These are phyloP conservation scores for Calonectria crousiana DNA, from an alignment of 2,329 filamentous ascomycete species.

Conservation along the genomic window DNA sequence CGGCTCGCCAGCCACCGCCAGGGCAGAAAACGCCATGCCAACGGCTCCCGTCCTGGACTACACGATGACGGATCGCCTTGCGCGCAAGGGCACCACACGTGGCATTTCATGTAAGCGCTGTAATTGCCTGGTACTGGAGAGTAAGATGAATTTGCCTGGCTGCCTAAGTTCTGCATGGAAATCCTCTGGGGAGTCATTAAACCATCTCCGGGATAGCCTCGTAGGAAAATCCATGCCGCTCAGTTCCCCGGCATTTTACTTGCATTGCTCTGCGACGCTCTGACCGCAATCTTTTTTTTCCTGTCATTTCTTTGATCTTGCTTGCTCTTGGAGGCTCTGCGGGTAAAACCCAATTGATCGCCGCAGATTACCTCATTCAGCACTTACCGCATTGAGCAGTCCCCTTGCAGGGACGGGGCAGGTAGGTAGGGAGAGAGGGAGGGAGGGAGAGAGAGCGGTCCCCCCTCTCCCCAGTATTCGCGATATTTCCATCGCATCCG, in stretches of 20 bases:
- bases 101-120: not conserved
- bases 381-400: not conserved
- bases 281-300: not conserved
- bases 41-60: not conserved
- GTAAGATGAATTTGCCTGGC: not conserved
- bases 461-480: not conserved
- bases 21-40: not conserved
- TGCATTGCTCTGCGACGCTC: not conserved
- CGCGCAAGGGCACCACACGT: not conserved
- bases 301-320: too few species aligned
- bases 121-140: too few species aligned
- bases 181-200: not conserved
- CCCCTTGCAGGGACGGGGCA: not conserved
- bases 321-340: not conserved
- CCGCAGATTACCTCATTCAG: not conserved
- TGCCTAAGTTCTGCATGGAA: not conserved
- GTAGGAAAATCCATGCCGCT: not conserved
- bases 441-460: not conserved
- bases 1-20: not conserved
- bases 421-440: too few species aligned
- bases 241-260: not conserved
- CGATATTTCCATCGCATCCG: not conserved
- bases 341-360: not conserved
- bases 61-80: not conserved
- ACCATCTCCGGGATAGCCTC: not conserved